Evolutionary conservation across 164 flowering plant genomes (phyloP).

Genomic region (Chimonanthus salicifolius): DNA sequence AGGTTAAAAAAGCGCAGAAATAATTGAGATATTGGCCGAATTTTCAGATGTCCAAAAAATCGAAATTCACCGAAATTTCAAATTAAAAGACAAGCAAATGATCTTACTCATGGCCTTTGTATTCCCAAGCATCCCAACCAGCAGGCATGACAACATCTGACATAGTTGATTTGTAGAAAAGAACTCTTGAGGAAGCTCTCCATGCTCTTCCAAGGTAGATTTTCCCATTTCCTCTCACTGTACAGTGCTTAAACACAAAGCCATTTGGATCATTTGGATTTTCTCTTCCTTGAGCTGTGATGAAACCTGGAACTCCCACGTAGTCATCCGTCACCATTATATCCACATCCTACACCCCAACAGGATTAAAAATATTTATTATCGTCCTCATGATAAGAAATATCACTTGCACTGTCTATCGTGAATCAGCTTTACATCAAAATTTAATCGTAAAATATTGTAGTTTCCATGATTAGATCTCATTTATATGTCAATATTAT

Average conservation of each 20-base stretch:
- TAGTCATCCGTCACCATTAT: not conserved
- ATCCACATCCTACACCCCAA: not conserved
- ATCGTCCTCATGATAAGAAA: too few species aligned
- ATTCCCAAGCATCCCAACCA: conserved; percentile 37
- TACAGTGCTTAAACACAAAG: conserved; percentile 21
- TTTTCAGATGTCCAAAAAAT: too few species aligned
- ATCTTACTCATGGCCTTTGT: not conserved
- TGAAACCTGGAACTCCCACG: not conserved
- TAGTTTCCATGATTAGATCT: not conserved
- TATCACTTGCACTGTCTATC: too few species aligned
- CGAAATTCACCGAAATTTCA: too few species aligned
- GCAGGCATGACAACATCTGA: conserved; percentile 17
- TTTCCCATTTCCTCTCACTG: conserved; percentile 13
- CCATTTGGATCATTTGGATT: conserved; percentile 14
- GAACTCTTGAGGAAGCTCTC: conserved; percentile 29
- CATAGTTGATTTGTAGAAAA: conserved; percentile 17
- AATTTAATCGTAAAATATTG: too few species aligned
- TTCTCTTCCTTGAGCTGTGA: conserved; percentile 27
- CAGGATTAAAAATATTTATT: not conserved
- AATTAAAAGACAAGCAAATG: not conserved
- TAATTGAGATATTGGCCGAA: too few species aligned
- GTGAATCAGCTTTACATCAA: not conserved
- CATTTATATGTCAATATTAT: too few species aligned
- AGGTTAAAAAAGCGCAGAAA: too few species aligned
- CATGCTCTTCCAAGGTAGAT: conserved; percentile 38